Base-by-base conservation (phyloP, 139 green algal species). In the Yamagishiella unicocca region DNA sequence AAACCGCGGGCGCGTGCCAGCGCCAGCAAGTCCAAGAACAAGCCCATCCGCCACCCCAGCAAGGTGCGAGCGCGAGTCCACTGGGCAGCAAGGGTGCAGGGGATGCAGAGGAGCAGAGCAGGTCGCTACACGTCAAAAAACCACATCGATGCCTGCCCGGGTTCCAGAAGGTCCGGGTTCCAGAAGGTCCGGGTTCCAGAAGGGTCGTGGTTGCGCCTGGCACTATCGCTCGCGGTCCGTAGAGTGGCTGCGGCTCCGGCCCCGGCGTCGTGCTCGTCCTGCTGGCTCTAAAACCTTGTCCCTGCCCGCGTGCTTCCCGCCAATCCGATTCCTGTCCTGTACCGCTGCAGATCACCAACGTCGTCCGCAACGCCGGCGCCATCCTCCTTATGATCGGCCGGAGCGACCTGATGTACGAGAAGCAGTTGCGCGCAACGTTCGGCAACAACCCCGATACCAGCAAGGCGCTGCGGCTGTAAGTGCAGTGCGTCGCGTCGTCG, bases 281-380 rank as follows among this genome's bases (percentile, higher is more conserved):
- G n/a, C n/a, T n/a, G n/a, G n/a, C n/a, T n/a, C n/a, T n/a, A n/a
- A n/a, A n/a, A 4, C 67, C 67, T 29, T 75, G 64, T 42, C 37
- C 67, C 19, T 58, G 50, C 12, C 50, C 14, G 50, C 50, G 12
- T 58, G 50, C 50, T 58, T 58, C 14, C 50, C 17, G 29, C 19
- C 19, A n/a, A n/a, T n/a, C n/a, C n/a, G n/a, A n/a, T n/a, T n/a
- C n/a, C n/a, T n/a, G n/a, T n/a, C n/a, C n/a, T n/a, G n/a, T n/a
- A n/a, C n/a, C n/a, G n/a, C 22, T 67, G 31, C 79, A 85, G 79
- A 85, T 85, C 79, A 74, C 79, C 38, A 85, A 85, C 79, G 79
- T 85, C 53, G 58, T 85, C 29, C 79, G 79, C 58, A 85, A 85
- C 61, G 79, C 79, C 31, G 79, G 79, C 42, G 79, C 79, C 79